Percentiles rank a stretch among this genome's conserved stretches.
Conservation (phyloP, 2,329 filamentous ascomycete genomes). For the Ophiognomonia clavigignenti-juglandacearum region DNA sequence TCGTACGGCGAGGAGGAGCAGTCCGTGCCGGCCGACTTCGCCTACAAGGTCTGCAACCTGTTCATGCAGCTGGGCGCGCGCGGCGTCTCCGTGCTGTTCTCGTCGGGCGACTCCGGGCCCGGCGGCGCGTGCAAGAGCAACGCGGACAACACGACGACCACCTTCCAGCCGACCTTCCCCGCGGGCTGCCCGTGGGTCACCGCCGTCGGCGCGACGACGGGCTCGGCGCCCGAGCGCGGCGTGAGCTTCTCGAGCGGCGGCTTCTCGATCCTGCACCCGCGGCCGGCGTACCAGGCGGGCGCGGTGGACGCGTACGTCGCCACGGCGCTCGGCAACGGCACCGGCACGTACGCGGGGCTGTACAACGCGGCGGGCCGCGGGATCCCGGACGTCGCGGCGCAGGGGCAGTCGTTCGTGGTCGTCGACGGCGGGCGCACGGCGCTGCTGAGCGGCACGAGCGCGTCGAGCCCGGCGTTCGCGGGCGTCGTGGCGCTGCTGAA, state of each 20-base stretch:
- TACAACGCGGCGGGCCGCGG: slow-evolving; percentile 32
- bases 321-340: slow-evolving; percentile 30
- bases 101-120: slow-evolving; percentile 20
- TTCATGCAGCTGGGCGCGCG: slow-evolving; percentile 61
- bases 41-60: slow-evolving; percentile 54
- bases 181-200: slow-evolving; percentile 49
- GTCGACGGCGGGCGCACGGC: slow-evolving; percentile 24
- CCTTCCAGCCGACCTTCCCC: slow-evolving; percentile 19
- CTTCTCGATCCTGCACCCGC: slow-evolving; percentile 33
- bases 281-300: slow-evolving; percentile 28
- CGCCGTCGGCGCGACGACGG: slow-evolving; percentile 49
- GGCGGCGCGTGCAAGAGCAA: slow-evolving; percentile 10
- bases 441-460: slow-evolving; percentile 27
- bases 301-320: slow-evolving; percentile 29
- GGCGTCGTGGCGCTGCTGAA: slow-evolving; percentile 37
- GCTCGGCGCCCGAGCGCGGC: slow-evolving; percentile 27
- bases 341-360: slow-evolving; percentile 30
- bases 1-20: slow-evolving; percentile 65
- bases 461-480: slow-evolving; percentile 34
- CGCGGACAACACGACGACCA: slow-evolving; percentile 12
- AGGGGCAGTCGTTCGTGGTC: slow-evolving; percentile 46
- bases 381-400: slow-evolving; percentile 35
- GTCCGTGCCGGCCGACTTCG: slow-evolving; percentile 55
- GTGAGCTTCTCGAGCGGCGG: slow-evolving; percentile 34
- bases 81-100: slow-evolving; percentile 57